Evolutionary conservation across 371 early-diverging fungal genomes (phyloP).

Genomic region (Haplosporangium sp.): DNA sequence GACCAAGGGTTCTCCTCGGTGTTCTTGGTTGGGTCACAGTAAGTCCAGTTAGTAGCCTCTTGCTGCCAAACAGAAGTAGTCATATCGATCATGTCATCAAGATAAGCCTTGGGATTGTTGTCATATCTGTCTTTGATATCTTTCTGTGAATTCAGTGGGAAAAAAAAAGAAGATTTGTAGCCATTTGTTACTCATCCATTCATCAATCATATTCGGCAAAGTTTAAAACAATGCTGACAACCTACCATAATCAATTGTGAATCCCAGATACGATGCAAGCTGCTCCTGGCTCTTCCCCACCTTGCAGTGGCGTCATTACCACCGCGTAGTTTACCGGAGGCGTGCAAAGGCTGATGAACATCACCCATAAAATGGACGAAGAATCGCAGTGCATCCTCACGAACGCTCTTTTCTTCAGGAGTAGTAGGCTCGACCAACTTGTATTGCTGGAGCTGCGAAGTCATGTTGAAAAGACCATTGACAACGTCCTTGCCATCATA

Average conservation of each 20-base stretch:
- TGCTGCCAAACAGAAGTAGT: conserved; percentile 32
- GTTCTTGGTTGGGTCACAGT: conserved; percentile 34
- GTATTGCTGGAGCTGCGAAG: conserved; percentile 38
- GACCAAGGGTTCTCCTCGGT: conserved; percentile 48
- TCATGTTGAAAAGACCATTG: conserved; percentile 57
- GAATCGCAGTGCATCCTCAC: conserved; percentile 58
- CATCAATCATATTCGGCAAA: neutral
- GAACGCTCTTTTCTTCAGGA: conserved; percentile 23
- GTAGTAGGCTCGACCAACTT: conserved; percentile 23
- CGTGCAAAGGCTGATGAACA: conserved; percentile 61
- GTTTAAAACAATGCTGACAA: neutral
- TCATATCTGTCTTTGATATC: conserved; percentile 51
- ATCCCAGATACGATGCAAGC: conserved; percentile 59
- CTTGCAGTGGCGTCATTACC: conserved; percentile 52
- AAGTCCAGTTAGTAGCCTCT: conserved; percentile 45
- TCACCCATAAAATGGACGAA: conserved; percentile 64
- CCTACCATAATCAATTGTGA: conserved; percentile 50
- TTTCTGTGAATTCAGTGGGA: conserved; percentile 30
- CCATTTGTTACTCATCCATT: neutral
- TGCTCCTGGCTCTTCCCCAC: conserved; percentile 50
- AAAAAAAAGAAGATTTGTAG: neutral
- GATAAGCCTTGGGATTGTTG: conserved; percentile 50
- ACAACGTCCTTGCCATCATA: conserved; percentile 44
- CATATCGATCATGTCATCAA: conserved; percentile 50
- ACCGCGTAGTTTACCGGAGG: conserved; percentile 51